phyloP scores from a whole-genome alignment of 1,284 basidiomycete genomes.

The Sporisorium exsertum region DNA sequence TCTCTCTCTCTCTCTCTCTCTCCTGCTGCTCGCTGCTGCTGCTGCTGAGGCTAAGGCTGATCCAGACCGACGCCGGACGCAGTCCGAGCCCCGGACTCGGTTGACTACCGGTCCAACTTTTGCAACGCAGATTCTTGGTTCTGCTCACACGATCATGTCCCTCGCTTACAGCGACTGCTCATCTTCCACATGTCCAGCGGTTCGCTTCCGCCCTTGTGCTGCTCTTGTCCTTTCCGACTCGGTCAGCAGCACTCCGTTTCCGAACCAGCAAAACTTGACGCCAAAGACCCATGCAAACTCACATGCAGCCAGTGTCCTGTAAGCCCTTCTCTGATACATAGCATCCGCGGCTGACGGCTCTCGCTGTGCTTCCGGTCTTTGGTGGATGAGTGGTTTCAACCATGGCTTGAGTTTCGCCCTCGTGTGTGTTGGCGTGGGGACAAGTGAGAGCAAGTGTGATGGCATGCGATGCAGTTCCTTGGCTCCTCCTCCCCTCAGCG shows the following conservation, averaged over 20 bases:
- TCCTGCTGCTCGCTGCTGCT: too few relatives aligned
- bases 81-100: background rate
- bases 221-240: background rate
- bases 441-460: background rate
- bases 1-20: background rate
- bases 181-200: background rate
- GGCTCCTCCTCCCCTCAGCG: background rate
- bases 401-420: background rate
- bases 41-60: too few relatives aligned
- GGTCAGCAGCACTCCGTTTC: too few relatives aligned
- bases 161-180: background rate
- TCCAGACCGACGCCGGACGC: background rate
- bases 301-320: background rate
- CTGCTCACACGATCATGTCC: slow-evolving; percentile 7
- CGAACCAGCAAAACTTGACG: background rate
- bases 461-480: background rate
- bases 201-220: background rate
- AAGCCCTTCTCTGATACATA: background rate
- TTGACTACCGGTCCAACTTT: background rate
- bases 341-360: background rate
- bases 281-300: too few relatives aligned
- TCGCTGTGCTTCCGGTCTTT: background rate
- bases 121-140: too few relatives aligned
- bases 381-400: background rate
- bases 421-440: background rate